phyloP scores from a whole-genome alignment of 139 green algal genomes.

The Eudorina sp. region DNA sequence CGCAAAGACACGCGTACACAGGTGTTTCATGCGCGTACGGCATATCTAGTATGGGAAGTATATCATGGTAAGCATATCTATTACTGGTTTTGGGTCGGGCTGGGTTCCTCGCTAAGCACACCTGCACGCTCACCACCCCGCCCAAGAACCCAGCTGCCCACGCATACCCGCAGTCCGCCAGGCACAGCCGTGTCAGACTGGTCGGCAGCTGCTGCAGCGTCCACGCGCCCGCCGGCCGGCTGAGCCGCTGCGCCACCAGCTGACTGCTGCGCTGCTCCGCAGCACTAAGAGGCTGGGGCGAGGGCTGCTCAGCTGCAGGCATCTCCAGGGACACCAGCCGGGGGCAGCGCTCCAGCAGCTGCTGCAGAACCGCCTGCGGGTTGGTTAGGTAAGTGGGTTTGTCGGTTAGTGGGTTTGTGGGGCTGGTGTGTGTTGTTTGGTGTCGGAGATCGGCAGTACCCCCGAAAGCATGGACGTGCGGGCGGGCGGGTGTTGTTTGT shows the following conservation, averaged over 20 bases:
- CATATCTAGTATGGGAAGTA: too few relatives aligned
- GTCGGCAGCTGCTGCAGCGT: constrained; percentile 27
- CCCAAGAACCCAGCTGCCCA: background rate
- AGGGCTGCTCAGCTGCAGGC: background rate
- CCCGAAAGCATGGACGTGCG: too few relatives aligned
- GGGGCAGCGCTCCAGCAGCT: constrained; percentile 17
- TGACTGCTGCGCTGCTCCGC: background rate
- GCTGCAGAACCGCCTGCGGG: background rate
- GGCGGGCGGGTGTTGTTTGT: too few relatives aligned
- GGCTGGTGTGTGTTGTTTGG: too few relatives aligned
- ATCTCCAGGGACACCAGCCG: background rate
- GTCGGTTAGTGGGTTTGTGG: too few relatives aligned
- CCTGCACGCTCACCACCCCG: background rate
- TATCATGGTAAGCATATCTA: too few relatives aligned
- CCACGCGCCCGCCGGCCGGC: constrained; percentile 19
- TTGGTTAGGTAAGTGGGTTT: too few relatives aligned
- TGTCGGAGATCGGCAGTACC: too few relatives aligned
- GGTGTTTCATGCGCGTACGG: too few relatives aligned
- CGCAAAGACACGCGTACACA: too few relatives aligned
- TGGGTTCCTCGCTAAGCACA: too few relatives aligned
- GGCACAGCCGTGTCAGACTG: background rate
- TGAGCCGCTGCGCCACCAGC: constrained; percentile 23
- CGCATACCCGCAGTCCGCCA: constrained; percentile 14
- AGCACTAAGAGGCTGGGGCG: background rate
- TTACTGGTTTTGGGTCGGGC: too few relatives aligned